Evolutionary conservation across 2,329 filamentous ascomycete species (phyloP), one percentile per base, ranked within the genome.

Genomic region (Thelonectria olida): DNA sequence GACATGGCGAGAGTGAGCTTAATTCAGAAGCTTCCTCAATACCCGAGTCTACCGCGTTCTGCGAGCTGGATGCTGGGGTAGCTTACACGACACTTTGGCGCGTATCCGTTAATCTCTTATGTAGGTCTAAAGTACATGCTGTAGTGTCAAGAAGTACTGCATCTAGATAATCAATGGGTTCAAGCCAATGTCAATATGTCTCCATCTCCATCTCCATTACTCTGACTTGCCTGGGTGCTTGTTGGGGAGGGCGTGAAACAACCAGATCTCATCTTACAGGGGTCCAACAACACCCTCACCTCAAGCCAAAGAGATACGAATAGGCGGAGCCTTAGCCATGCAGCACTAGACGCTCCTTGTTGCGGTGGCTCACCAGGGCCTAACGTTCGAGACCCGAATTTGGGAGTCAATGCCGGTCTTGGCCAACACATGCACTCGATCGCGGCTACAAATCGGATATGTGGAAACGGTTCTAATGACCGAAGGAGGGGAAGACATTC

Each of bases 381-480:
- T 36, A 34, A 36, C 38, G 47, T 62, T 71, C 67, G 42, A 63
- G 68, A 68, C 54, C 66, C 17, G 17, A 34, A 50, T 34, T 58
- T 47, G 41, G 25, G 17, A 10, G 34, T 8, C 34, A 38, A n/a
- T n/a, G n/a, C n/a, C n/a, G 34, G 7, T 7, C 54, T 38, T 38
- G 31, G 50, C 36, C 58, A 50, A 38, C 31, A 39, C 27, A 23
- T 28, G 31, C 20, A n/a, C 49, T 50, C 65, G 67, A 67, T 63
- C 49, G 54, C 45, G 47, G 48, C n/a, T 31, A 10, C 42, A 41
- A 17, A 27, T 27, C 38, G 25, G 34, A 13, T 55, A 45, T 45
- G 50, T 52, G 28, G 38, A 49, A 39, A 39, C 41, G 28, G 17
- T 38, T 28, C 38, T 67, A 48, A 20, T 41, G 58, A 70, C 67